Evolutionary conservation across 176 grass and related monocot genomes (phyloP), one percentile per base, ranked within the genome.

Genomic region (Lolium rigidum): DNA sequence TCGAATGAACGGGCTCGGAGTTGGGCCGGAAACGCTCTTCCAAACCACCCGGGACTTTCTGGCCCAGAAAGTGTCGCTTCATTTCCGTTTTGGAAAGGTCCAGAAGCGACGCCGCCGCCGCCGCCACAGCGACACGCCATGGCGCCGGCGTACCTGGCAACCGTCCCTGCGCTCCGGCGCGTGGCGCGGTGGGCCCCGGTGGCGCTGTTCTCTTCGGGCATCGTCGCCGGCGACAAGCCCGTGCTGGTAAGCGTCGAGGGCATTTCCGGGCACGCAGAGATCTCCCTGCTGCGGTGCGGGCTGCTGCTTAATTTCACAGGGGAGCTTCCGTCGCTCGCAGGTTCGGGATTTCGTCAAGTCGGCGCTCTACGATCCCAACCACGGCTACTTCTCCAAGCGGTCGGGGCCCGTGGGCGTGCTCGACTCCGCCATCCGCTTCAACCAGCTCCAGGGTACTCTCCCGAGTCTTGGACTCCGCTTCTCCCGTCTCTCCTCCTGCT

Each of bases 341-440:
- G 97, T 98, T 37, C 97, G 92, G 22, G 86, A 98, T 84, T 98
- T 94, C 77, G 82, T 98, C 28, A 90, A 82, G 82, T 95, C 94
- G 16, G 97, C 92, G 61, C 80, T 98, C 37, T 98, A 98, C 75
- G 90, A 95, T 35, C 94, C 92, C 47, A 76, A 89, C 63, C 87
- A 95, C 63, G 97, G 97, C 22, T 98, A 98, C 84, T 98, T 98
- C 92, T 95, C 97, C 79, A 95, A 95, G 84, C 70, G 62, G 26
- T 89, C 88, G 38, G 90, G 90, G 17, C 90, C 97, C 12, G 94
- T 98, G 41, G 97, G 97, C 9, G 70, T 95, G 79, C 97, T 98
- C 38, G 86, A 98, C 51, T 81, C 67, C 70, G 88, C 90, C 86
- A 93, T 98, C 77, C 91, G 86, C 56, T 98, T 98, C 90, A 87